phyloP scores from a whole-genome alignment of 257 asterid species.

The Nicotiana attenuata region DNA sequence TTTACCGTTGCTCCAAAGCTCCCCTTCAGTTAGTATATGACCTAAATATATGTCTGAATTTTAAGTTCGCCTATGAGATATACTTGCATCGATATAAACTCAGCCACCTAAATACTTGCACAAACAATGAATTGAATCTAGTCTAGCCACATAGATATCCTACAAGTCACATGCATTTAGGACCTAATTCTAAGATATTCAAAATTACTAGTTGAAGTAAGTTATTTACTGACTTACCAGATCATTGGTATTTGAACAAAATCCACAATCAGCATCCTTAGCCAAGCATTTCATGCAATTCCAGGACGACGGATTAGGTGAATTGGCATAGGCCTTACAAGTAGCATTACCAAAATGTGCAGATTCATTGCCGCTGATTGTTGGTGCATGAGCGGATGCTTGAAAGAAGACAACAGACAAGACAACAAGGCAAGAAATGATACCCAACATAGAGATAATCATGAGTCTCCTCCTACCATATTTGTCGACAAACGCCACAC shows the following conservation, averaged over 20 bases:
- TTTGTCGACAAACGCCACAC: conserved; percentile 29
- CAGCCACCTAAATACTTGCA: neutral
- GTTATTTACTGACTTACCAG: neutral
- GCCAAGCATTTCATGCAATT: conserved; percentile 17
- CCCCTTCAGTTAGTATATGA: neutral
- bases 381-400: conserved; percentile 12
- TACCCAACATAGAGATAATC: conserved; percentile 29
- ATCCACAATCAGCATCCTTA: conserved; percentile 13
- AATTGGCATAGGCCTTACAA: neutral
- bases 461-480: conserved; percentile 25
- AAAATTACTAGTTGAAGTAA: neutral
- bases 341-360: conserved; percentile 13
- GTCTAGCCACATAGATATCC: neutral
- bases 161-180: neutral
- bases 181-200: neutral
- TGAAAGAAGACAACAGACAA: conserved; percentile 18
- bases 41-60: neutral
- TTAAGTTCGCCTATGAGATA: neutral
- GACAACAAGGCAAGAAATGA: conserved; percentile 19
- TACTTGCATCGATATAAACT: neutral
- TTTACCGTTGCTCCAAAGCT: no score
- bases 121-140: neutral
- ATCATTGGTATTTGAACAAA: conserved; percentile 8
- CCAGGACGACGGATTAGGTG: conserved; percentile 15
- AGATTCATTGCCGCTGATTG: neutral